These are phyloP conservation scores for Tuber magnatum DNA, from an alignment of 495 filamentous ascomycete genomes.

Conservation along the genomic window DNA sequence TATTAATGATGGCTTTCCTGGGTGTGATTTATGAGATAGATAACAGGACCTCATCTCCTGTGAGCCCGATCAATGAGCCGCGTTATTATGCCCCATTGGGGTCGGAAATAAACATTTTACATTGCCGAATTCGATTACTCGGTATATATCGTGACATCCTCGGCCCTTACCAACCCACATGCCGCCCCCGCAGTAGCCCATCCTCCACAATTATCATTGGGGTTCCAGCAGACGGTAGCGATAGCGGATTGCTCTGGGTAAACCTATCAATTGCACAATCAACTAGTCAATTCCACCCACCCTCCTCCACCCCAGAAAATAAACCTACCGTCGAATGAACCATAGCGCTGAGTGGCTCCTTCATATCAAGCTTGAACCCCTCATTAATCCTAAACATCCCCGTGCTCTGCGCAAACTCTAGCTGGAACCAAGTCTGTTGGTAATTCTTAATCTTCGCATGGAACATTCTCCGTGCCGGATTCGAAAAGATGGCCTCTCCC, in stretches of 20 bases:
- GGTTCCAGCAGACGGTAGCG: conserved; percentile 58
- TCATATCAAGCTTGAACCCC: conserved; percentile 50
- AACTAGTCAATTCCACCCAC: background rate
- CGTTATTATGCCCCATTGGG: too few relatives aligned
- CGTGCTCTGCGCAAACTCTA: conserved; percentile 49
- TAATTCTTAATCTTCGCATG: conserved; percentile 51
- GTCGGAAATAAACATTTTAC: background rate
- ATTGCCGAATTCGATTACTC: background rate
- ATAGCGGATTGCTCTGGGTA: conserved; percentile 55
- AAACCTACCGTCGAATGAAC: conserved; percentile 30
- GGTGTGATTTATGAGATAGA: background rate
- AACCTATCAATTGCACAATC: conserved; percentile 46
- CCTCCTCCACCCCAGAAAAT: background rate
- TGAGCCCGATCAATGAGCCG: background rate
- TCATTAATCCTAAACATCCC: conserved; percentile 54
- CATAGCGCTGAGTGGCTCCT: conserved; percentile 28
- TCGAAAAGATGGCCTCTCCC: conserved; percentile 51
- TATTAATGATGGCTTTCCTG: background rate
- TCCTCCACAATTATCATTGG: conserved; percentile 54
- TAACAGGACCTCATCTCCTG: background rate
- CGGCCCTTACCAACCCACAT: conserved; percentile 59
- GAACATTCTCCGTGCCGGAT: conserved; percentile 52
- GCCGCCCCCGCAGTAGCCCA: conserved; percentile 60
- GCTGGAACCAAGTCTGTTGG: conserved; percentile 57
- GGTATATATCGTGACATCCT: conserved; percentile 53